phyloP scores from a whole-genome alignment of 306 rosid genomes.

The Mucuna pruriens region DNA sequence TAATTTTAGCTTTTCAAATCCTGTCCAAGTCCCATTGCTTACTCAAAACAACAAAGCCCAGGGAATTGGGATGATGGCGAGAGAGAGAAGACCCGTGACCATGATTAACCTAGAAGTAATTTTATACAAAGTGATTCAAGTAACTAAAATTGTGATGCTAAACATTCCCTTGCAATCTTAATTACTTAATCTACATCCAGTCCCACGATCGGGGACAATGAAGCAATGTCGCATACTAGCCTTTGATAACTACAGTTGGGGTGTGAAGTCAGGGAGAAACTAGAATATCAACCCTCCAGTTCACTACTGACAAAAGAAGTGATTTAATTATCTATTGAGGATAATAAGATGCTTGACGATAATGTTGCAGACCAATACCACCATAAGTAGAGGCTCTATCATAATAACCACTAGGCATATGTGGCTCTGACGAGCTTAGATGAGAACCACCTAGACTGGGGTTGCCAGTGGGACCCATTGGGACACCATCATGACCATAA shows the following conservation, averaged over 20 bases:
- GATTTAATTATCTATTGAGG: constrained; percentile 53
- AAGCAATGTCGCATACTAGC: constrained; percentile 42
- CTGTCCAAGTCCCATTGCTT: constrained; percentile 8
- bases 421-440: constrained; percentile 49
- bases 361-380: constrained; percentile 53
- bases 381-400: constrained; percentile 52
- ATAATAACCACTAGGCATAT: constrained; percentile 52
- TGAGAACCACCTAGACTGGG: constrained; percentile 56
- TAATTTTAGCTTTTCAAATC: not conserved
- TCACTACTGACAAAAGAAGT: constrained; percentile 32
- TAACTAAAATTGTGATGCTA: constrained; percentile 44
- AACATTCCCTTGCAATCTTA: constrained; percentile 46
- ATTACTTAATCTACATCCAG: constrained; percentile 39
- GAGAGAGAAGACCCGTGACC: not conserved
- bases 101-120: constrained; percentile 32
- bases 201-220: constrained; percentile 43
- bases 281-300: constrained; percentile 41
- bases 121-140: constrained; percentile 28
- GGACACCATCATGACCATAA: constrained; percentile 58
- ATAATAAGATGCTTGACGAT: constrained; percentile 58
- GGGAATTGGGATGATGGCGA: not conserved
- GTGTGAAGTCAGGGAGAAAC: constrained; percentile 38
- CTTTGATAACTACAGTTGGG: constrained; percentile 28
- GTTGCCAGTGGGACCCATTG: constrained; percentile 56
- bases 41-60: not conserved